phyloP scores from a whole-genome alignment of 2,329 filamentous ascomycete genomes.

The Verticillium albo-atrum region DNA sequence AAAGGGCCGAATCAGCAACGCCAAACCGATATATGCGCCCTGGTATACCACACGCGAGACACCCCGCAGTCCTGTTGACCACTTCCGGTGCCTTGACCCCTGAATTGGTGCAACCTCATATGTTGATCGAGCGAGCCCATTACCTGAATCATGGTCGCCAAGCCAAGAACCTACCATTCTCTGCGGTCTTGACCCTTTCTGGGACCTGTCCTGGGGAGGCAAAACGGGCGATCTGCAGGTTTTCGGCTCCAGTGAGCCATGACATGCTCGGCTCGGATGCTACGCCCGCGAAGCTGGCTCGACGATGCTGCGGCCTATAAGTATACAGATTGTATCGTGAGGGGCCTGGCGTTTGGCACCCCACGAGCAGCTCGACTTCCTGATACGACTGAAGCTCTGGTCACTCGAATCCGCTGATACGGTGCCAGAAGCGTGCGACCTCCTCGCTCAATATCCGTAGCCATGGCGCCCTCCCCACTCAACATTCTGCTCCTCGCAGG shows the following conservation, averaged over 20 bases:
- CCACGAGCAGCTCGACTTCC: background rate
- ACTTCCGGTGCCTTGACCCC: background rate
- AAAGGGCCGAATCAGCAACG: background rate
- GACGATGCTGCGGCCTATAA: background rate
- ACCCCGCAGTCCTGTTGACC: background rate
- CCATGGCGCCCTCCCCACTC: background rate
- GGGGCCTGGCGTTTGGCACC: background rate
- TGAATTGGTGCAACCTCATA: background rate
- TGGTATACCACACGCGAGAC: background rate
- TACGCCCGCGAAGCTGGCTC: background rate
- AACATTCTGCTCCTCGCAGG: conserved; percentile 5
- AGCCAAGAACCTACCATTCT: background rate
- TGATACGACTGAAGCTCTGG: background rate
- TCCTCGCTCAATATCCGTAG: background rate
- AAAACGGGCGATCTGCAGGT: background rate
- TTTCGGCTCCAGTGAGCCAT: background rate
- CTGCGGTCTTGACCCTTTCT: background rate
- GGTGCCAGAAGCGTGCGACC: background rate
- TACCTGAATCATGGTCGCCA: background rate
- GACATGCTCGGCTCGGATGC: background rate
- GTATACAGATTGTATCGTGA: background rate
- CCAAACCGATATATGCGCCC: background rate
- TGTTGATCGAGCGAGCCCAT: background rate
- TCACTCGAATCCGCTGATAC: background rate
- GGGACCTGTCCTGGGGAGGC: background rate